These are phyloP conservation scores for Lonicera japonica DNA, from an alignment of 129 eudicot species.

Conservation along the genomic window DNA sequence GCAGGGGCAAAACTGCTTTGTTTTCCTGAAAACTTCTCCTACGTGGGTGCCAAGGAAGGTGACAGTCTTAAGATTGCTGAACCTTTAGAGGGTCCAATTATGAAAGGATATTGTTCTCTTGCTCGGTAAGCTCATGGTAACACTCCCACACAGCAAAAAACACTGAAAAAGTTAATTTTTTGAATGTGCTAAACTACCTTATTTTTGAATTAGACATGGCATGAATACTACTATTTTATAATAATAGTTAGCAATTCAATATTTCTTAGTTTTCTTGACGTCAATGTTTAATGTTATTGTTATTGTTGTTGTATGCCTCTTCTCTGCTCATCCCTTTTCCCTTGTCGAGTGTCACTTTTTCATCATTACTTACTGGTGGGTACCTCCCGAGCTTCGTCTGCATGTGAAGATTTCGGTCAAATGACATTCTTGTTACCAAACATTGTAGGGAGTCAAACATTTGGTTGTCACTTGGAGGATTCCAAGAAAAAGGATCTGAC, in stretches of 20 bases:
- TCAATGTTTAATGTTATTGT: not conserved
- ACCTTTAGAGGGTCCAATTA: conserved; percentile 76
- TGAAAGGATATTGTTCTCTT: conserved; percentile 73
- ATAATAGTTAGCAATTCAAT: not conserved
- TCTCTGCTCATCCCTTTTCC: not conserved
- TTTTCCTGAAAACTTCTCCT: conserved; percentile 90
- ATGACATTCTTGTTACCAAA: not conserved
- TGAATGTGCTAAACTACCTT: not conserved
- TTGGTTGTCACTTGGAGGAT: conserved; percentile 96
- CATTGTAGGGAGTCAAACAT: conserved; percentile 70
- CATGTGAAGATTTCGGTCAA: not conserved
- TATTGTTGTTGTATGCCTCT: not conserved
- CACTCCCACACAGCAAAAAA: no score
- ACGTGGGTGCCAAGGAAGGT: conserved; percentile 56
- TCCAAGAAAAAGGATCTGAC: conserved; percentile 82
- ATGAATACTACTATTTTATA: no score
- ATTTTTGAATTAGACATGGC: conserved; percentile 2
- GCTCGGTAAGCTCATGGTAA: conserved; percentile 45
- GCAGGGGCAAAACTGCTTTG: conserved; percentile 88
- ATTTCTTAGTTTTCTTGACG: not conserved
- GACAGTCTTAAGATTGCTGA: conserved; percentile 87
- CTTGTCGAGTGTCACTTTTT: not conserved
- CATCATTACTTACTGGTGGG: not conserved
- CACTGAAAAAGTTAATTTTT: not conserved
- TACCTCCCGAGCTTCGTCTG: not conserved